Evolutionary conservation across 768 basidiomycete species (phyloP), one percentile per base, ranked within the genome.

Genomic region (Serendipita sp.): DNA sequence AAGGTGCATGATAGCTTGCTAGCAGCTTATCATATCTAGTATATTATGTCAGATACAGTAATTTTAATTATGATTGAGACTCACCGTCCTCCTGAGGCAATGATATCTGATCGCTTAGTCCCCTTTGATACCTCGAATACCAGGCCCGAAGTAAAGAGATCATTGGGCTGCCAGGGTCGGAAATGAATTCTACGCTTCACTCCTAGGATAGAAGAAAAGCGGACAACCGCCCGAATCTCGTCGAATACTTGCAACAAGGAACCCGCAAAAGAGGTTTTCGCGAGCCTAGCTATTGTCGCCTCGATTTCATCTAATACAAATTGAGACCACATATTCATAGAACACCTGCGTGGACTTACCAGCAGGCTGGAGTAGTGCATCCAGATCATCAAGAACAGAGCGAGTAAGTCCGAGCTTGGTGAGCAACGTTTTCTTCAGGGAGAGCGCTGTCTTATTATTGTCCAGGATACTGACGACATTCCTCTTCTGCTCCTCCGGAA

Each of bases 31-130:
- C 88, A 66, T 91, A 91, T 58, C 89, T 90, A 64, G 34, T 16
- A 66, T 44, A 38, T 41, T 44, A 54, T 0, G 36, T 63, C 18
- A 58, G 64, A 35, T 68, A 16, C 56, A 51, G 2, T 30, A 45
- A 7, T 44, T 41, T 41, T 13, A 7, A 7, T 41, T 3, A 28
- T 32, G 63, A 16, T 13, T 45, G 4, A 2, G 10, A 67, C 80
- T 58, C 64, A 89, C 89, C 89, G 79, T 69, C 90, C 90, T 64
- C 88, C 90, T n/a, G 81, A 82, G 35, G 89, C 90, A 18, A 92
- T 79, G 5, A 89, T 78, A 65, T 91, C 89, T 1, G 76, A 74
- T 18, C 79, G 79, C 70, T 85, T 89, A 68, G 77, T 82, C 63
- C 80, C 81, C 65, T 82, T 78, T 10, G 85, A 83, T 0, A 91